Conservation (phyloP, 192 early-diverging fungal genomes). For the Linnemannia hyalina region DNA sequence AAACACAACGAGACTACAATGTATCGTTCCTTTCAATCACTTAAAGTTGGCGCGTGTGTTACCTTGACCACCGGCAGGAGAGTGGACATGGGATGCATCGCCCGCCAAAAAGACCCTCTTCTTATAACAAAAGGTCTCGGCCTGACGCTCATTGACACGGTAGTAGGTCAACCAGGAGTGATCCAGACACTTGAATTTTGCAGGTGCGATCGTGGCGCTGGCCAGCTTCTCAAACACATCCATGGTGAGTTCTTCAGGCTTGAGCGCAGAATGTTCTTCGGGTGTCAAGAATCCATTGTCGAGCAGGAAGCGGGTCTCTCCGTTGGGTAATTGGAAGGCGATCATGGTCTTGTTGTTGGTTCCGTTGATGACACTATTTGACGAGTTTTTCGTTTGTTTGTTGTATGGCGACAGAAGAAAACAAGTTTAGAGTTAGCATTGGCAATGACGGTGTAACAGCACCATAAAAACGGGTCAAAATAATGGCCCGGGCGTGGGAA, state of each 20-base stretch:
- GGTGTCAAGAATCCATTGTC: constrained; percentile 43
- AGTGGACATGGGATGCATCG: constrained; percentile 59
- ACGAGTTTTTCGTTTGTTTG: neutral
- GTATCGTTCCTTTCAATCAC: neutral
- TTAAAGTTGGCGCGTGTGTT: neutral
- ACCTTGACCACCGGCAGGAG: constrained; percentile 58
- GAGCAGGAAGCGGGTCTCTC: constrained; percentile 26
- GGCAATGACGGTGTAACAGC: neutral
- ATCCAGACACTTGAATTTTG: constrained; percentile 31
- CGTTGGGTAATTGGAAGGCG: constrained; percentile 34
- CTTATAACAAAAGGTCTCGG: constrained; percentile 43
- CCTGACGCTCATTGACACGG: constrained; percentile 44
- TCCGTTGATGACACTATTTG: constrained; percentile 25
- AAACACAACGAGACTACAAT: neutral
- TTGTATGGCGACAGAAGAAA: neutral
- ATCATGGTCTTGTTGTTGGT: constrained; percentile 29
- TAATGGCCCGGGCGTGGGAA: neutral
- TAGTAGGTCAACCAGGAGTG: constrained; percentile 40
- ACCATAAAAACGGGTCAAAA: neutral
- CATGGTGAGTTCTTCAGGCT: constrained; percentile 18
- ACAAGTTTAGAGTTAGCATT: neutral
- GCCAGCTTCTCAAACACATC: constrained; percentile 20
- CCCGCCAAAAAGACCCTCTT: constrained; percentile 60
- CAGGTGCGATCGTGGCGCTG: constrained; percentile 10
- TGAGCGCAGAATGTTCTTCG: constrained; percentile 37